Evolutionary conservation across 352 stramenopile genomes (phyloP).

Genomic region (Saprolegnia diclina): DNA sequence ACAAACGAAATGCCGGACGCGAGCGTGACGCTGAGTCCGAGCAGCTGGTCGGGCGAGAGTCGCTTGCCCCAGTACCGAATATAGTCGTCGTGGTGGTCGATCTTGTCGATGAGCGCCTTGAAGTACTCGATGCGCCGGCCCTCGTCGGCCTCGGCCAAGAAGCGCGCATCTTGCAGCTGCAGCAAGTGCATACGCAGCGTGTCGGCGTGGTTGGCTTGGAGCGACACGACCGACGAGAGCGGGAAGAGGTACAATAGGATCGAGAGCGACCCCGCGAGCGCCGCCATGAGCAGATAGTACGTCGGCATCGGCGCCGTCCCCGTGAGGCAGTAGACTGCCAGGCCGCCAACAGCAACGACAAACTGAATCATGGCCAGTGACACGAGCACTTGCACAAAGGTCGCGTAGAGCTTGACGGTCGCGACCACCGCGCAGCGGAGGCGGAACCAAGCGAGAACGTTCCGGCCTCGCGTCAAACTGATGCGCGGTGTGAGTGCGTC

Average conservation of each 20-base stretch:
- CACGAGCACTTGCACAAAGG: background rate
- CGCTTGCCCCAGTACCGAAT: background rate
- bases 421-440: background rate
- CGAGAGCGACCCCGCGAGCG: background rate
- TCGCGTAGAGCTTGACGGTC: background rate
- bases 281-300: background rate
- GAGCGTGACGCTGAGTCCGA: background rate
- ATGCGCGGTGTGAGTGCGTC: background rate
- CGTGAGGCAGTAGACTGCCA: background rate
- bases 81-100: background rate
- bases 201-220: background rate
- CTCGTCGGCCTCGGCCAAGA: background rate
- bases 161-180: background rate
- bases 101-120: background rate
- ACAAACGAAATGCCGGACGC: background rate
- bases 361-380: background rate
- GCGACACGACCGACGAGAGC: background rate
- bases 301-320: background rate
- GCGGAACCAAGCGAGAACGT: background rate
- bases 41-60: background rate
- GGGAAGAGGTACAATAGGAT: background rate
- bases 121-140: background rate
- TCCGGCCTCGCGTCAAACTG: background rate
- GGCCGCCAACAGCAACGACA: background rate
- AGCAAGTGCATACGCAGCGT: background rate